Evolutionary conservation across 129 eudicot species (phyloP), one percentile per base, ranked within the genome.

Genomic region (Heracleum sosnowskyi): DNA sequence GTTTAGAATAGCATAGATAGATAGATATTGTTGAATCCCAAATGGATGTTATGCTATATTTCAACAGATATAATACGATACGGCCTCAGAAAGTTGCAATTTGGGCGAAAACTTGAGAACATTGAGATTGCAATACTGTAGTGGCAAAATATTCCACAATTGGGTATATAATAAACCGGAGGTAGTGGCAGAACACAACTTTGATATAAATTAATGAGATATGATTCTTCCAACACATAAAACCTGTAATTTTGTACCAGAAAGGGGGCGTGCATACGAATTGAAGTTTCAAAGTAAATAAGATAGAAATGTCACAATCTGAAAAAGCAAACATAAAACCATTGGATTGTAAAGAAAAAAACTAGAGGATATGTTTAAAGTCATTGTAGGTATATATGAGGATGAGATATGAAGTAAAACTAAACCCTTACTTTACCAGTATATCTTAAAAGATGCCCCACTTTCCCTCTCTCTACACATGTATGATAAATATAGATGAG

Each of bases 371-470:
- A 60, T 60, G 68, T 60, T 60, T 60, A 60, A 60, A 60, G 68
- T 60, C 16, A n/a, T 2, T 60, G 68, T 26, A 60, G 24, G 24
- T 24, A 7, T 60, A n/a, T 60, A 26, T 2, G 18, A 4, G 29
- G 33, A 60, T 60, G 34, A 60, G 68, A 60, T 60, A n/a, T 60
- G 68, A 60, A 60, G 33, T 26, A 26, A 26, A 60, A n/a, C 33
- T n/a, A 60, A 60, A 11, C 68, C 68, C 68, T n/a, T 60, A 60
- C 34, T 60, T 60, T 60, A 60, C 16, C 3, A 26, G 68, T 60
- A 60, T 60, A 60, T 60, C 68, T 66, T 66, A 66, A 66, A 66
- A 66, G 72, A 66, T 28, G 72, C 72, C 26, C 68, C 68, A 60
- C 68, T 60, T 60, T 69, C 28, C 42, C 74, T 36, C 74, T 69